Conservation (phyloP, 129 eudicot genomes). For the Mikania micrantha region DNA sequence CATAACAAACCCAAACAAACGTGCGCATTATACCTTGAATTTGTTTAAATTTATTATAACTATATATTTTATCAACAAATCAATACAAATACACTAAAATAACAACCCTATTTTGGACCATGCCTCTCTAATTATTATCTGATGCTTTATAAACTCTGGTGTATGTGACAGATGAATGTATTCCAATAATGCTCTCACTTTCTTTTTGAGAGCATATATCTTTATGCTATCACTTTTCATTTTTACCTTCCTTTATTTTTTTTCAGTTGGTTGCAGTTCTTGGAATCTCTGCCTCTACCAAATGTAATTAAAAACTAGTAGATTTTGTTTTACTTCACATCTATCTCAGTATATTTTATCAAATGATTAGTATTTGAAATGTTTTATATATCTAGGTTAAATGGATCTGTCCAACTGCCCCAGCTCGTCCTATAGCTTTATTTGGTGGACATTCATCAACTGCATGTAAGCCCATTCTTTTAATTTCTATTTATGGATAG, state of each 20-base stretch:
- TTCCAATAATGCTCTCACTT: neutral
- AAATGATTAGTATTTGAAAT: neutral
- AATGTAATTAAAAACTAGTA: no score
- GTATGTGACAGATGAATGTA: neutral
- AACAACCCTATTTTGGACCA: no score
- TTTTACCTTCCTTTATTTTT: neutral
- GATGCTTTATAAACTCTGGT: neutral
- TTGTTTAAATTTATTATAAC: no score
- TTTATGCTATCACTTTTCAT: neutral
- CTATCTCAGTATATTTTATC: neutral
- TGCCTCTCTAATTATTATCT: no score
- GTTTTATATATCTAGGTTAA: slow-evolving; percentile 24
- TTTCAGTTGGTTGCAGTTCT: slow-evolving; percentile 77
- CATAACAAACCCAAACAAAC: no score
- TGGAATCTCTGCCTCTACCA: slow-evolving; percentile 65
- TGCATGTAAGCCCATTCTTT: slow-evolving; percentile 46
- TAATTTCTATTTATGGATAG: no score
- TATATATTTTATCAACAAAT: no score
- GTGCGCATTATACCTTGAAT: no score
- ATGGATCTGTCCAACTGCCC: slow-evolving; percentile 90
- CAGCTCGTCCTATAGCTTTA: slow-evolving; percentile 56
- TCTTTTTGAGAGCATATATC: neutral
- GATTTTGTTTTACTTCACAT: no score
- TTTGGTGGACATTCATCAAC: slow-evolving; percentile 63
- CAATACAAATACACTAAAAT: no score